Evolutionary conservation across 1,284 basidiomycete species (phyloP), one percentile per base, ranked within the genome.

Genomic region (Apiotrichum brassicae): DNA sequence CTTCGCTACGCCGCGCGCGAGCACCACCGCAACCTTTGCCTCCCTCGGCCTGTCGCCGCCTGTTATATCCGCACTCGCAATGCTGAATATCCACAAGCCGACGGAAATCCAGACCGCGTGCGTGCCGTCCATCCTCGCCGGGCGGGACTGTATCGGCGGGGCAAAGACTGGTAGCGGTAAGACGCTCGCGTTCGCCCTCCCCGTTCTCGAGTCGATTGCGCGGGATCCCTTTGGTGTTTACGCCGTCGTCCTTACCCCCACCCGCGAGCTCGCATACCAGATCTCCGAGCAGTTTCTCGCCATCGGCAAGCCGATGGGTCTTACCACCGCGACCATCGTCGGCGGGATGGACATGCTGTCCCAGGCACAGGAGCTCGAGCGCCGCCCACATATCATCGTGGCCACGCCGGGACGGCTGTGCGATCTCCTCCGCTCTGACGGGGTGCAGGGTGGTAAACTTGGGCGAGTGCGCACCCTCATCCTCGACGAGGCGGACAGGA

Each of bases 331-430:
- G 8, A 88, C 97, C 3, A 79, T 98, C 19, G 90, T 98, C 3
- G 95, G 95, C 9, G 95, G 95, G 4, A 93, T 98, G 89, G 95
- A 99, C 65, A 95, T 97, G 86, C 91, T 97, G 77, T 73, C 83
- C 7, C 95, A 99, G 70, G 89, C 94, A 0, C 77, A 89, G 26
- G 90, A 94, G 65, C 81, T 99, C 6, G 79, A 80, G 3, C 80
- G 83, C 58, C 80, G 88, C 26, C 95, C 95, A 0, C 95, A 98
- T 68, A 80, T 98, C 36, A 84, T 98, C 18, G 85, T 99, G 35
- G 95, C 94, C 6, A 99, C 95, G 0, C 95, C 95, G 2, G 95
- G 95, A 0, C 81, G 95, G 12, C 82, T 99, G 12, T 90, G 93
- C 3, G 95, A 99, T 71, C 83, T 94, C 61, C 74, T 98, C 32